phyloP scores from a whole-genome alignment of 805 yeast species.

The Candida succiphila region DNA sequence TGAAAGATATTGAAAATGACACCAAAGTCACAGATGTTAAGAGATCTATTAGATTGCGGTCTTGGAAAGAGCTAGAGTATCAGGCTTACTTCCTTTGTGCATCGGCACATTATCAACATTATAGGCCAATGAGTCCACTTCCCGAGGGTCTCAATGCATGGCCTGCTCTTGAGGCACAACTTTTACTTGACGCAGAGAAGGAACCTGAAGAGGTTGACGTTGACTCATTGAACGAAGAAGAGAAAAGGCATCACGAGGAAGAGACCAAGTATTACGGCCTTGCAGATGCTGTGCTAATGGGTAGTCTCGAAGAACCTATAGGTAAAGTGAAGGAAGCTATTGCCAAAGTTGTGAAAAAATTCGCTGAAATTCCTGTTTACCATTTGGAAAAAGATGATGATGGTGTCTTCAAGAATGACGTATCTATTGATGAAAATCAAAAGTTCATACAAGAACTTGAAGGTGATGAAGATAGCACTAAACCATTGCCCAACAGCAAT shows the following conservation, averaged over 20 bases:
- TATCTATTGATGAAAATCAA: background rate
- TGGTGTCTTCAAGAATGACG: too few species aligned
- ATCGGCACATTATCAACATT: slow-evolving; percentile 54
- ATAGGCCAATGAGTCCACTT: slow-evolving; percentile 24
- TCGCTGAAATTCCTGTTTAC: too few species aligned
- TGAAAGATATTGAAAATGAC: background rate
- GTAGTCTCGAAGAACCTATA: slow-evolving; percentile 34
- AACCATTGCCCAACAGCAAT: background rate
- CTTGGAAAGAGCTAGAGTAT: slow-evolving; percentile 56
- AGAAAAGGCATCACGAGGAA: slow-evolving; percentile 24
- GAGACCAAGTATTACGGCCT: slow-evolving; percentile 46
- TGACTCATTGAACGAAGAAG: slow-evolving; percentile 11
- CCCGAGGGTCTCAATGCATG: slow-evolving; percentile 5
- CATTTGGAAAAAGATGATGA: slow-evolving; percentile 3
- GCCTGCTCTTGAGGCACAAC: too few species aligned
- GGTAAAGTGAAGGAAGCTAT: slow-evolving; percentile 24
- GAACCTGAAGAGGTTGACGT: slow-evolving; percentile 15
- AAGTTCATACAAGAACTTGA: too few species aligned
- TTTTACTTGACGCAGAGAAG: slow-evolving; percentile 8
- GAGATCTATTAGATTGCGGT: slow-evolving; percentile 20
- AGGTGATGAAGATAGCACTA: background rate
- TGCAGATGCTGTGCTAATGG: slow-evolving; percentile 55
- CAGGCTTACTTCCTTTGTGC: slow-evolving; percentile 73
- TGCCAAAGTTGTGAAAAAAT: slow-evolving; percentile 12
- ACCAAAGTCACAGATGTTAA: slow-evolving; percentile 4